These are phyloP conservation scores for Bimuria novae-zelandiae DNA, from an alignment of 2,329 filamentous ascomycete species.

Conservation along the genomic window DNA sequence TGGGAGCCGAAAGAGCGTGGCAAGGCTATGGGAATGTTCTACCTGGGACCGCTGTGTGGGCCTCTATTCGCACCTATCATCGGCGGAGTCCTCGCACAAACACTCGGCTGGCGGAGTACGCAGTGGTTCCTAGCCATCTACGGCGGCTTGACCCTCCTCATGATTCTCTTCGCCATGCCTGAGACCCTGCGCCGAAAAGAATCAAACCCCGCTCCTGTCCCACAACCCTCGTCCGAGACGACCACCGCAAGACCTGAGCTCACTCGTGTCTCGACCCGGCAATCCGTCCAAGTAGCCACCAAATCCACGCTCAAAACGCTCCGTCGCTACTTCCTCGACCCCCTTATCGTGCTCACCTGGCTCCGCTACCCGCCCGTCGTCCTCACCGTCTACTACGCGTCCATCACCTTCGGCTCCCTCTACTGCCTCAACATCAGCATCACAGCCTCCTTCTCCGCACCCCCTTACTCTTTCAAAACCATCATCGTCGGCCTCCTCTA, in stretches of 20 bases:
- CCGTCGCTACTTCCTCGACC: conserved; percentile 47
- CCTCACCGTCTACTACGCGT: conserved; percentile 47
- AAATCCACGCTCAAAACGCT: conserved; percentile 31
- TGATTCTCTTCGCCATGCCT: conserved; percentile 33
- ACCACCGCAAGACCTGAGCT: conserved; percentile 21
- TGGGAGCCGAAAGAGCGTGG: conserved; percentile 41
- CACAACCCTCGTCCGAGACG: conserved; percentile 11
- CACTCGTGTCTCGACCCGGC: conserved; percentile 35
- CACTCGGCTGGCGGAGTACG: conserved; percentile 37
- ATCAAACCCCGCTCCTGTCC: conserved; percentile 1
- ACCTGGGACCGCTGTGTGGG: conserved; percentile 39
- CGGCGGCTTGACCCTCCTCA: conserved; percentile 28
- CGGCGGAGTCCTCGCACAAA: conserved; percentile 32
- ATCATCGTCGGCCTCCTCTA: conserved; percentile 46
- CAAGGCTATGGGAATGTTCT: conserved; percentile 39
- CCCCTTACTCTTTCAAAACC: conserved; percentile 44
- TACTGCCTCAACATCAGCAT: conserved; percentile 50
- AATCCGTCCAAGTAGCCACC: conserved; percentile 40
- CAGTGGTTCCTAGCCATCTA: conserved; percentile 42
- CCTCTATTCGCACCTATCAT: conserved; percentile 40
- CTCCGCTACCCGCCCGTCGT: conserved; percentile 45
- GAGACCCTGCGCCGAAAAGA: conserved; percentile 30
- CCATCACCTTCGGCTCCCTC: conserved; percentile 46
- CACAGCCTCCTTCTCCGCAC: conserved; percentile 38
- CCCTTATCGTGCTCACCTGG: conserved; percentile 45